Evolutionary conservation across 306 rosid species (phyloP).

Genomic region (Casuarina cunninghamiana): DNA sequence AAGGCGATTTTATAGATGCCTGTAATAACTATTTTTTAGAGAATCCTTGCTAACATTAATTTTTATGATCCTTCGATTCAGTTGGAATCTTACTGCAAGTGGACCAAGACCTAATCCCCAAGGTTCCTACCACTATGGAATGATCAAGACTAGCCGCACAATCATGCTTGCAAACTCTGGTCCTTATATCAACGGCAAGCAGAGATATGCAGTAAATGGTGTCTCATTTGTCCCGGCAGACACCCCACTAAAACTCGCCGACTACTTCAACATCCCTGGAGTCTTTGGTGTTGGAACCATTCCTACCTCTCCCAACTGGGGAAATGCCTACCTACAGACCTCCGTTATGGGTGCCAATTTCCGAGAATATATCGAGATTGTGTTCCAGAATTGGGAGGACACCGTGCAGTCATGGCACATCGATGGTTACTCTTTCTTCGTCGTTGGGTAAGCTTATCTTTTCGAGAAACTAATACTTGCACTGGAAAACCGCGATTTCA

Average conservation of each 20-base stretch:
- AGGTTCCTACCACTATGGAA: slow-evolving; percentile 92
- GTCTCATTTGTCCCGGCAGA: slow-evolving; percentile 69
- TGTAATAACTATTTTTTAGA: neutral
- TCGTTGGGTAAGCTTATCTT: slow-evolving; percentile 67
- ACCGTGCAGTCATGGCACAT: slow-evolving; percentile 94
- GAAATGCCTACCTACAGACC: slow-evolving; percentile 73
- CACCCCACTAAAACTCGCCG: slow-evolving; percentile 88
- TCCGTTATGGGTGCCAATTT: slow-evolving; percentile 82
- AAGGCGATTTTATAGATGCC: neutral
- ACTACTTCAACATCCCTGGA: slow-evolving; percentile 78
- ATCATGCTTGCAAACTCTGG: slow-evolving; percentile 84
- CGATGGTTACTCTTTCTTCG: slow-evolving; percentile 83
- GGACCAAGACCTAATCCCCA: slow-evolving; percentile 99
- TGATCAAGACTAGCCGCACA: slow-evolving; percentile 71
- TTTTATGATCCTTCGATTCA: slow-evolving; percentile 26
- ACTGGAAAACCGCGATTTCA: neutral
- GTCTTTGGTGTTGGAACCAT: slow-evolving; percentile 82
- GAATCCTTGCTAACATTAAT: too few species aligned
- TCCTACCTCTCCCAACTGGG: slow-evolving; percentile 56
- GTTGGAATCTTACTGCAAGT: slow-evolving; percentile 88
- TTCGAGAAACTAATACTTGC: neutral
- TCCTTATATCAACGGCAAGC: slow-evolving; percentile 84
- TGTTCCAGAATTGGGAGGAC: slow-evolving; percentile 93
- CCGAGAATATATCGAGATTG: slow-evolving; percentile 80
- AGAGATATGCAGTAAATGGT: slow-evolving; percentile 86